These are phyloP conservation scores for Trichophyton schoenleinii DNA, from an alignment of 2,329 filamentous ascomycete genomes.

Conservation along the genomic window DNA sequence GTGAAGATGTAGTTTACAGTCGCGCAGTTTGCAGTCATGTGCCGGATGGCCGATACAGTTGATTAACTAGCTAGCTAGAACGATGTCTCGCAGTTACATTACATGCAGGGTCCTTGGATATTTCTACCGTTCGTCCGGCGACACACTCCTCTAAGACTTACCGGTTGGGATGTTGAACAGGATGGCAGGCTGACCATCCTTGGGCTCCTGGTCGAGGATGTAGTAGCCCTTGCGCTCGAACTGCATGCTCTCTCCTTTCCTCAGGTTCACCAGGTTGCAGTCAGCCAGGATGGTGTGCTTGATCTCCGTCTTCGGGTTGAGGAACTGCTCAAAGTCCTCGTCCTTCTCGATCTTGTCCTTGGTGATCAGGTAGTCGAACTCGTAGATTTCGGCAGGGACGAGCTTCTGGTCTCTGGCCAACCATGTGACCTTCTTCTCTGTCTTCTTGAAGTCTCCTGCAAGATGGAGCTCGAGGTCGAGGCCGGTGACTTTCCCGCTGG, in stretches of 20 bases:
- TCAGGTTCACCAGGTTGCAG: slow-evolving; percentile 62
- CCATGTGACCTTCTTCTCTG: slow-evolving; percentile 95
- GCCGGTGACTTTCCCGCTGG: slow-evolving; percentile 48
- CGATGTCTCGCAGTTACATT: no score
- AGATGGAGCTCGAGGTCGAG: slow-evolving; percentile 81
- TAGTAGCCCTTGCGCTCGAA: slow-evolving; percentile 90
- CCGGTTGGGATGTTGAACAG: slow-evolving; percentile 61
- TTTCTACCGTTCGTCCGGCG: not conserved
- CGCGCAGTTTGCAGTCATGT: not conserved
- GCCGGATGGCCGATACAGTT: not conserved
- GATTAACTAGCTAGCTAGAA: not conserved
- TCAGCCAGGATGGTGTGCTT: slow-evolving; percentile 67
- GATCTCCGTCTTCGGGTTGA: slow-evolving; percentile 64
- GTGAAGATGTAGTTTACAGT: not conserved
- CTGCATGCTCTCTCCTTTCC: slow-evolving; percentile 85
- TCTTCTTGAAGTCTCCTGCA: slow-evolving; percentile 85
- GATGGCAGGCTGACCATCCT: slow-evolving; percentile 47
- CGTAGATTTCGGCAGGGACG: slow-evolving; percentile 71
- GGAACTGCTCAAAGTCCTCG: slow-evolving; percentile 69
- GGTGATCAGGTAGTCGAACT: slow-evolving; percentile 89
- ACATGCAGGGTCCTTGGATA: no score
- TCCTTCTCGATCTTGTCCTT: slow-evolving; percentile 90
- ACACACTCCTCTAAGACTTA: slow-evolving; percentile 25
- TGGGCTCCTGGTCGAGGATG: slow-evolving; percentile 58
- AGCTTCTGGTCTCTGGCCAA: slow-evolving; percentile 66